Conservation (phyloP, 192 early-diverging fungal species). For the Backusella psychrophila region DNA sequence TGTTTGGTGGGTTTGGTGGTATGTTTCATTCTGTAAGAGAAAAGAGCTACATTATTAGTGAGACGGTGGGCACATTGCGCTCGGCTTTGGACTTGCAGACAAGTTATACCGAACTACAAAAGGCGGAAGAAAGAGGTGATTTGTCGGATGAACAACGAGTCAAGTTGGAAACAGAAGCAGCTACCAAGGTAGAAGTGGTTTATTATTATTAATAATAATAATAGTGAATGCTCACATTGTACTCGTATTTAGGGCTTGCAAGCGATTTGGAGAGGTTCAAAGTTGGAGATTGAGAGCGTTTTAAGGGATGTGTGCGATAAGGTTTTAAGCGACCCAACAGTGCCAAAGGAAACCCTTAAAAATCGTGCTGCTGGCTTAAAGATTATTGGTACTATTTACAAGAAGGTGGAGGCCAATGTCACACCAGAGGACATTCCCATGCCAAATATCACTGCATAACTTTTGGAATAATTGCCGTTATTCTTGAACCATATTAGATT, state of each 20-base stretch:
- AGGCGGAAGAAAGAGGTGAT: slow-evolving; percentile 80
- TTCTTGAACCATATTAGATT: too few relatives aligned
- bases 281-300: slow-evolving; percentile 93
- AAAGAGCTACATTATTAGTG: slow-evolving; percentile 88
- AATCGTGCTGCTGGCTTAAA: slow-evolving; percentile 81
- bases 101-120: slow-evolving; percentile 84
- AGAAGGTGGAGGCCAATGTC: slow-evolving; percentile 60
- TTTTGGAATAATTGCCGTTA: not conserved
- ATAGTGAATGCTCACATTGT: too few relatives aligned
- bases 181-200: slow-evolving; percentile 43
- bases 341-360: slow-evolving; percentile 52
- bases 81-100: slow-evolving; percentile 92
- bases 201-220: too few relatives aligned
- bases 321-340: slow-evolving; percentile 69
- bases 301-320: slow-evolving; percentile 90
- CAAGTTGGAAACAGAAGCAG: slow-evolving; percentile 65
- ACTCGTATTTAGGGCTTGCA: slow-evolving; percentile 66
- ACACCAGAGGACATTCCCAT: slow-evolving; percentile 22
- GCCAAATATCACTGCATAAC: not conserved
- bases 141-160: slow-evolving; percentile 63
- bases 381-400: slow-evolving; percentile 85
- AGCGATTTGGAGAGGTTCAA: slow-evolving; percentile 90
- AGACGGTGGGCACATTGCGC: slow-evolving; percentile 89
- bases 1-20: slow-evolving; percentile 64
- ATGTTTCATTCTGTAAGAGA: slow-evolving; percentile 76